Evolutionary conservation across 371 early-diverging fungal genomes (phyloP), one percentile per base, ranked within the genome.

Genomic region (Mortierella sp.): DNA sequence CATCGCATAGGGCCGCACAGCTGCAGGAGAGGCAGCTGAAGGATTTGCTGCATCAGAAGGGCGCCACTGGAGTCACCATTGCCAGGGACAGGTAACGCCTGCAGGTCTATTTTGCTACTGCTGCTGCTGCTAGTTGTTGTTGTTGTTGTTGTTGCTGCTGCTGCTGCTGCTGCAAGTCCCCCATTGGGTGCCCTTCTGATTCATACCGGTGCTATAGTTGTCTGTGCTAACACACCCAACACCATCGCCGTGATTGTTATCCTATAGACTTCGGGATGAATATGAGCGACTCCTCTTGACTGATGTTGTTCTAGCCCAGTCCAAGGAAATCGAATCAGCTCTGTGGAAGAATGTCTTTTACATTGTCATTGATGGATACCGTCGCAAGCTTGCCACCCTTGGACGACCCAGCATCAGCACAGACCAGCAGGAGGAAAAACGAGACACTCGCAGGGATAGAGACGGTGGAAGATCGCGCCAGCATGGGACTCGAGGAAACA

Each of bases 301-400:
- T 16, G 72, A 81, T 22, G 63, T 69, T 65, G 69, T 79, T 24
- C 71, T 74, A 17, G 82, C 86, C 25, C 71, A 77, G 43, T 60
- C 74, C 17, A 84, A 82, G 62, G 86, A 86, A 44, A 63, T 83
- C 34, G 86, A 86, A 48, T 73, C 65, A 13, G 76, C 60, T 22
- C 56, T 87, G 50, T 87, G 87, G 87, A 86, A 87, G 59, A 59
- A 80, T 25, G 81, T 81, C 21, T 83, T 82, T 49, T 87, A 86
- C 63, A 82, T 78, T 27, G 67, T 81, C 43, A 87, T 87, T 53
- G 87, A 87, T 37, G 85, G 84, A 13, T 86, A 81, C 59, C 80
- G 86, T 39, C 84, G 73, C 61, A 71, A 62, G 43, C 64, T 83
- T 28, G 62, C 81, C 62, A 52, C 59, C 28, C 59, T 85, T 67